Conservation (phyloP, 1,284 basidiomycete species). For the Inonotus obliquus region DNA sequence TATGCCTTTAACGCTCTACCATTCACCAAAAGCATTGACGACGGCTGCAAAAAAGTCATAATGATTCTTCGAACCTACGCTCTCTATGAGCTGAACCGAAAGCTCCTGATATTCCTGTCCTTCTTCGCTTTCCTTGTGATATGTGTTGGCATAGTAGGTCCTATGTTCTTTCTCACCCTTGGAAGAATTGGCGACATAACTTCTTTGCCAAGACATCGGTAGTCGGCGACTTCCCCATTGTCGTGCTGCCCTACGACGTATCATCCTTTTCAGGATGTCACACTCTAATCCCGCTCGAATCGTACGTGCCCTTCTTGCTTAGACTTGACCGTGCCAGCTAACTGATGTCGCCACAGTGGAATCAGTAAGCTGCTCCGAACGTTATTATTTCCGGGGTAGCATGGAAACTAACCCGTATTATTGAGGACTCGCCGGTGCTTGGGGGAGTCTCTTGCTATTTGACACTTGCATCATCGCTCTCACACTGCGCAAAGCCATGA, state of each 20-base stretch:
- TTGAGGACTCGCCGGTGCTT: slow-evolving; percentile 31
- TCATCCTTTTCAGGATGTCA: slow-evolving; percentile 13
- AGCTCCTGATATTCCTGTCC: not conserved
- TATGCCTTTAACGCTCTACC: not conserved
- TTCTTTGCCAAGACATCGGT: slow-evolving; percentile 3
- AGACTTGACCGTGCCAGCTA: not conserved
- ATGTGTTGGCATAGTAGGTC: not conserved
- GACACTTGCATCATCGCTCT: slow-evolving; percentile 36
- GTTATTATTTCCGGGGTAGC: not conserved
- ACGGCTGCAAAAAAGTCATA: slow-evolving; percentile 2
- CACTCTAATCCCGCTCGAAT: slow-evolving; percentile 1
- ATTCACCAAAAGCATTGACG: not conserved
- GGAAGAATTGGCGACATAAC: not conserved
- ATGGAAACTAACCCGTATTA: not conserved
- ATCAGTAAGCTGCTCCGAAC: not conserved
- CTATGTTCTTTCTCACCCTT: not conserved
- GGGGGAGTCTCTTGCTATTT: slow-evolving; percentile 36
- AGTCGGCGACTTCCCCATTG: not conserved
- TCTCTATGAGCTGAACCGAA: slow-evolving; percentile 8
- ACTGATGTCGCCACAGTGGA: not conserved
- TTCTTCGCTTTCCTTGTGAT: slow-evolving; percentile 3
- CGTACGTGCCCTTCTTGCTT: not conserved
- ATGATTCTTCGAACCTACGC: slow-evolving; percentile 18
- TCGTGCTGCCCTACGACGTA: not conserved
- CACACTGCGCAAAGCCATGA: slow-evolving; percentile 38